Conservation (phyloP, 495 filamentous ascomycete genomes). For the Xylaria castorea region DNA sequence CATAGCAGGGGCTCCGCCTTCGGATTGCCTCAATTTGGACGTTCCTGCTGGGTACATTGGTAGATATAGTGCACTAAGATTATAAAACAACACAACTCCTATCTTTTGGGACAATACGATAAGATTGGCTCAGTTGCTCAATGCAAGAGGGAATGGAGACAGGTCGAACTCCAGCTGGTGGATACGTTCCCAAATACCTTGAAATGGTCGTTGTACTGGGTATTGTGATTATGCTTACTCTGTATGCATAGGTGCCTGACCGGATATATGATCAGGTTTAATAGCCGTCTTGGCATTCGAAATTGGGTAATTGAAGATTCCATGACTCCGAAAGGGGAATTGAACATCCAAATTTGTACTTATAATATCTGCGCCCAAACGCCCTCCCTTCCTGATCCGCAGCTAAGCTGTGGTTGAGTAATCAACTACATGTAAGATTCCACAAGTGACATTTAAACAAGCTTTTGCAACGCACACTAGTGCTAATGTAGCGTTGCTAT, state of each 20-base stretch:
- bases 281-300: not conserved
- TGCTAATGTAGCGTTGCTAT: not conserved
- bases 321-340: not conserved
- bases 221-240: no score
- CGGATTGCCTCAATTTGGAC: not conserved
- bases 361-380: no score
- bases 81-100: not conserved
- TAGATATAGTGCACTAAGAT: not conserved
- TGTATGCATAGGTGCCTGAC: not conserved
- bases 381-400: no score
- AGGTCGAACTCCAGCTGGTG: not conserved
- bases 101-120: not conserved
- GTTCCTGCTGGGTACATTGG: not conserved
- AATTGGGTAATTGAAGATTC: not conserved
- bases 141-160: not conserved
- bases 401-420: not conserved
- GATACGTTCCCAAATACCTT: not conserved
- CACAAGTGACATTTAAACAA: not conserved
- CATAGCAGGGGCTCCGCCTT: not conserved
- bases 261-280: not conserved
- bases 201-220: not conserved
- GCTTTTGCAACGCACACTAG: not conserved
- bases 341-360: not conserved
- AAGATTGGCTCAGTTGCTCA: not conserved
- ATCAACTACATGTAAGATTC: not conserved